Base-by-base conservation (phyloP, 108 stramenopile species). In the Bacterosira constricta region DNA sequence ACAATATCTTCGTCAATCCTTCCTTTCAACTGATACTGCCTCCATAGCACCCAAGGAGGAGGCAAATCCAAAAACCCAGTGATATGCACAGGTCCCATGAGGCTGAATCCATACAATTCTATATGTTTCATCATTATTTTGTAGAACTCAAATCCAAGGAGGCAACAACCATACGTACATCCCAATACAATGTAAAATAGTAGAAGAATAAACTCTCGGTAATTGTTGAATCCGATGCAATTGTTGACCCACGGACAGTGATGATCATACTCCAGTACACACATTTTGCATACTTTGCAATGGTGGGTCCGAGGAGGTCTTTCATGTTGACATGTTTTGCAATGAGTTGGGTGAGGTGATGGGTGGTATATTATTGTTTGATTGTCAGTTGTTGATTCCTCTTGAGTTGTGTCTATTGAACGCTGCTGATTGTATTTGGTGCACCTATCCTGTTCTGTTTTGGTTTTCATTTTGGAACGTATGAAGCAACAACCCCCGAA, bases 181-280 rank as follows among this genome's bases (percentile, higher is more conserved):
- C 88, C 90, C 8, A 83, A 6, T 23, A 71, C 62, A 25, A 95
- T 35, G 57, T 84, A 88, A 42, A 86, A 77, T 6, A 95, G 30
- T 31, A 86, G 53, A 10, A 89, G 64, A 6, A 90, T 44, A 69
- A 95, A 95, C n/a, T 66, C 57, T 23, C 94, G 87, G 71, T 92
- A 89, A 55, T 95, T 95, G 80, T 85, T 78, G 62, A 84, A 82
- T 49, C 97, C 98, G 31, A 99, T 86, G 80, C 97, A 98, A 81
- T 97, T 97, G 83, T 98, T 98, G 12, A 97, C 83, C 97, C 98
- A 99, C 0, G 96, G 90, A 72, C 98, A 98, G 70, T 97, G 97
- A 73, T 99, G 98, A 82, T 99, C 98, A 72, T 91, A 93, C 65
- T 88, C 86, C 29, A 92, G 53, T 6, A 95, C 77, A 62, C 93